A percentile compares a stretch with the other conserved stretches of the same genome.
Evolutionary conservation across 1,284 basidiomycete genomes (phyloP).

Genomic region (Laetiporus sulphureus): DNA sequence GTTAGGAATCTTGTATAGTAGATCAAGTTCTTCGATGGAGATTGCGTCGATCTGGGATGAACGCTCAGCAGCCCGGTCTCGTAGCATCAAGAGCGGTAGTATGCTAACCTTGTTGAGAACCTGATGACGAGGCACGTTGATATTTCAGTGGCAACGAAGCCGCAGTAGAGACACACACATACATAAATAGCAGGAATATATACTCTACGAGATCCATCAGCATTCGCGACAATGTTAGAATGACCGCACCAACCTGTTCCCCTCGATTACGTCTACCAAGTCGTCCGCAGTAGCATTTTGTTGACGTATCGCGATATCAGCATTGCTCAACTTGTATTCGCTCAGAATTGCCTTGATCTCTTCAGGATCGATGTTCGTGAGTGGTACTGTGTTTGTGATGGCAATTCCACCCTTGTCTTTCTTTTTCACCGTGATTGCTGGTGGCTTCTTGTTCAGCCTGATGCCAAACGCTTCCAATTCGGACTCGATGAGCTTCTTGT

Average conservation of each 20-base stretch:
- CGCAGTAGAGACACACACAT: slow-evolving; percentile 22
- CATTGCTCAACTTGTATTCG: slow-evolving; percentile 89
- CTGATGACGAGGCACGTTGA: slow-evolving; percentile 26
- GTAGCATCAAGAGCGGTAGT: background rate
- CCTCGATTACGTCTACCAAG: slow-evolving; percentile 94
- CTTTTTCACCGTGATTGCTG: slow-evolving; percentile 82
- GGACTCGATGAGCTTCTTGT: slow-evolving; percentile 87
- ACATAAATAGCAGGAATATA: slow-evolving; percentile 93
- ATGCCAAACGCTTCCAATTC: slow-evolving; percentile 98
- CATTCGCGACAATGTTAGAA: background rate
- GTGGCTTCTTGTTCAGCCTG: slow-evolving; percentile 92
- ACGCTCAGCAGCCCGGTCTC: background rate
- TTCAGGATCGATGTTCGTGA: slow-evolving; percentile 94
- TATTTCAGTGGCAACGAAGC: background rate
- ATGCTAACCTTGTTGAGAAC: slow-evolving; percentile 67
- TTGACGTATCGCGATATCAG: slow-evolving; percentile 92
- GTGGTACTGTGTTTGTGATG: slow-evolving; percentile 92
- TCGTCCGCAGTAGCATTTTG: slow-evolving; percentile 94
- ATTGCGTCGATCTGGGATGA: slow-evolving; percentile 87
- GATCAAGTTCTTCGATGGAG: slow-evolving; percentile 96
- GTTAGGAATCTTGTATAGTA: slow-evolving; percentile 92
- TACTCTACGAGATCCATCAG: slow-evolving; percentile 47
- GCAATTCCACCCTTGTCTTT: slow-evolving; percentile 95
- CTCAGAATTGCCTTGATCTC: slow-evolving; percentile 95
- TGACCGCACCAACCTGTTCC: slow-evolving; percentile 58